Percentiles rank a stretch among this genome's conserved stretches.
phyloP scores from a whole-genome alignment of 768 basidiomycete species.

The Asterophora parasitica region DNA sequence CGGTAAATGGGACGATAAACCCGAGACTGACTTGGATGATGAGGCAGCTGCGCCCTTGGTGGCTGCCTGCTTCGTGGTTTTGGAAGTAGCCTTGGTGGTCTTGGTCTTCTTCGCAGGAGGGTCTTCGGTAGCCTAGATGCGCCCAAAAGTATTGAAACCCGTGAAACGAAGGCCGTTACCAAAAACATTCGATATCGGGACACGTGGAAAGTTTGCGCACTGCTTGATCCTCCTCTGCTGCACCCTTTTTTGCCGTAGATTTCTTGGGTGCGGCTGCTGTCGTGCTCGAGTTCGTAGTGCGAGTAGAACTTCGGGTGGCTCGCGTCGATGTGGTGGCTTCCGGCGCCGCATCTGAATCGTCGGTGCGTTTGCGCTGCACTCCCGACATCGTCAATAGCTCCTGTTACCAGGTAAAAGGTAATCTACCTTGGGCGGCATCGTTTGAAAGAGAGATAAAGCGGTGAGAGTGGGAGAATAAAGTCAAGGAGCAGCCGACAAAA shows the following conservation, averaged over 20 bases:
- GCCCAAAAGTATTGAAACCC: background rate
- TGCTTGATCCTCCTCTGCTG: slow-evolving; percentile 7
- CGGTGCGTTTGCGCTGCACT: slow-evolving; percentile 55
- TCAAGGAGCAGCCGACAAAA: background rate
- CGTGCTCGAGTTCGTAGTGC: slow-evolving; percentile 21
- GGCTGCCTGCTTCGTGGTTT: slow-evolving; percentile 15
- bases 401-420: background rate
- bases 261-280: slow-evolving; percentile 25
- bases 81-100: slow-evolving; percentile 19
- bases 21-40: slow-evolving; percentile 12
- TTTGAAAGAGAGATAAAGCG: slow-evolving; percentile 4
- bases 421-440: slow-evolving; percentile 36
- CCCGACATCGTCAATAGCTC: background rate
- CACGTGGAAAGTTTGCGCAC: slow-evolving; percentile 15
- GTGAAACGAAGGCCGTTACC: background rate
- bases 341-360: slow-evolving; percentile 33
- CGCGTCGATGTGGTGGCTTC: slow-evolving; percentile 35
- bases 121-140: slow-evolving; percentile 13
- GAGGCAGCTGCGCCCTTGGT: slow-evolving; percentile 16
- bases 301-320: slow-evolving; percentile 42
- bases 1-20: background rate
- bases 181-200: background rate
- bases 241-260: slow-evolving; percentile 21
- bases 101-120: slow-evolving; percentile 40
- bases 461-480: background rate